Conservation (phyloP, 192 early-diverging fungal species). For the Coemansia sp. region DNA sequence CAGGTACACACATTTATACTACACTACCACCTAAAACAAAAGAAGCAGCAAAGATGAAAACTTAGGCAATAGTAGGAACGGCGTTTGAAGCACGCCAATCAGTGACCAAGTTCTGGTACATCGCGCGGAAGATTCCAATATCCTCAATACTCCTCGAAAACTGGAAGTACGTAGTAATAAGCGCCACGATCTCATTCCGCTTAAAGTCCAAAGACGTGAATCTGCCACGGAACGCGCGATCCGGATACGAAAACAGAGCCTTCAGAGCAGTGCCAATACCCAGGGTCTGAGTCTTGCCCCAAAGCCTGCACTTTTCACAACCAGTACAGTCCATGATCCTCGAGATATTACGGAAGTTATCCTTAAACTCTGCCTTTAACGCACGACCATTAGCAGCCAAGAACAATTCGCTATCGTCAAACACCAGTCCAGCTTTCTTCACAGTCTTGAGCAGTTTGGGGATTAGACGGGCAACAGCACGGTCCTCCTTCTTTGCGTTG, state of each 20-base stretch:
- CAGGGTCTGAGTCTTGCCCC: conserved; percentile 96
- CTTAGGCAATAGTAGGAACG: not conserved
- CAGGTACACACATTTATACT: not conserved
- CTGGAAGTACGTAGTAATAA: conserved; percentile 88
- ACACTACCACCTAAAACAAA: not conserved
- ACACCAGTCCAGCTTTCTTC: conserved; percentile 61
- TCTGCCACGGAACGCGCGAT: conserved; percentile 58
- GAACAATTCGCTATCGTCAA: conserved; percentile 92
- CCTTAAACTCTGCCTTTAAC: conserved; percentile 85
- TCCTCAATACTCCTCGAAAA: conserved; percentile 82
- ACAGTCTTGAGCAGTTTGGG: conserved; percentile 38
- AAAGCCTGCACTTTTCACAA: conserved; percentile 97
- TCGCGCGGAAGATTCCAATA: conserved; percentile 77
- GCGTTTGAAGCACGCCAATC: conserved; percentile 41
- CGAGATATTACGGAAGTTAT: conserved; percentile 94
- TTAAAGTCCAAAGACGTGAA: conserved; percentile 53
- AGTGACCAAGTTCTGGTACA: conserved; percentile 63
- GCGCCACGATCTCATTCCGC: conserved; percentile 79
- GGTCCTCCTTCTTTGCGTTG: conserved; percentile 60
- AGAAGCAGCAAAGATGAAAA: not conserved
- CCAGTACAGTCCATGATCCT: conserved; percentile 99
- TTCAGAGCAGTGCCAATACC: conserved; percentile 98
- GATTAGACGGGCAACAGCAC: conserved; percentile 43
- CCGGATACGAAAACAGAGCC: conserved; percentile 89
- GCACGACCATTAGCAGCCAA: conserved; percentile 59